Percentiles rank a stretch among this genome's conserved stretches.
Conservation (phyloP, 1,139 yeast species). For the Sugiyamaella paludigena region DNA sequence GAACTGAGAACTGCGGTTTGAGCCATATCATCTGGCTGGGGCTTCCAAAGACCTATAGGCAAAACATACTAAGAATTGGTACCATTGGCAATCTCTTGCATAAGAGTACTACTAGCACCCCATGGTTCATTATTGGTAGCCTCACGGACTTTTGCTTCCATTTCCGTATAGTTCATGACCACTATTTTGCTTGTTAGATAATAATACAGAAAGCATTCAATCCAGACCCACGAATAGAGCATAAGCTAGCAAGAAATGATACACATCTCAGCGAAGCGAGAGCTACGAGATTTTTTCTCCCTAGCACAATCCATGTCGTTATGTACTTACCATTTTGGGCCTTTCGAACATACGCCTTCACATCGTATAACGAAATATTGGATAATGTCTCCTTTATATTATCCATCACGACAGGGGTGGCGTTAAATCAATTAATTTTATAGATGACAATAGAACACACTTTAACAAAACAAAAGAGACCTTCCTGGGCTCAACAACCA, state of each 20-base stretch:
- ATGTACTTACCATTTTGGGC: conserved; percentile 74
- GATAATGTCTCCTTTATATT: conserved; percentile 68
- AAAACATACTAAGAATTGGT: conserved; percentile 66
- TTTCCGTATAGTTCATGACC: conserved; percentile 89
- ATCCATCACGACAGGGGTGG: conserved; percentile 46
- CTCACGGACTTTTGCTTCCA: conserved; percentile 92
- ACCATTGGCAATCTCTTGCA: conserved; percentile 93
- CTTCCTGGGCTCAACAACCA: too few relatives aligned
- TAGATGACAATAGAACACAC: too few relatives aligned
- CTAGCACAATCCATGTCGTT: background rate
- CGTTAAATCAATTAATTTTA: too few relatives aligned
- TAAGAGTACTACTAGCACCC: conserved; percentile 93
- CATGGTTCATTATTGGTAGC: conserved; percentile 99
- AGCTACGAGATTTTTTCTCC: background rate
- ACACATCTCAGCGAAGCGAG: background rate
- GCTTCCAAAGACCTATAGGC: background rate
- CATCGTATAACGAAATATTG: conserved; percentile 87
- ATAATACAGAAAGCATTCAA: background rate
- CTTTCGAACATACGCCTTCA: conserved; percentile 94
- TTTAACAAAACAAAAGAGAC: too few relatives aligned
- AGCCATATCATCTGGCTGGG: background rate
- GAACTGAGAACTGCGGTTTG: background rate
- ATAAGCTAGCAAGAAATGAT: background rate
- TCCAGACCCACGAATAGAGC: background rate
- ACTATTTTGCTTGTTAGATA: conserved; percentile 35